Evolutionary conservation across 2,329 filamentous ascomycete genomes (phyloP).

Genomic region (Drechslerella stenobrocha): DNA sequence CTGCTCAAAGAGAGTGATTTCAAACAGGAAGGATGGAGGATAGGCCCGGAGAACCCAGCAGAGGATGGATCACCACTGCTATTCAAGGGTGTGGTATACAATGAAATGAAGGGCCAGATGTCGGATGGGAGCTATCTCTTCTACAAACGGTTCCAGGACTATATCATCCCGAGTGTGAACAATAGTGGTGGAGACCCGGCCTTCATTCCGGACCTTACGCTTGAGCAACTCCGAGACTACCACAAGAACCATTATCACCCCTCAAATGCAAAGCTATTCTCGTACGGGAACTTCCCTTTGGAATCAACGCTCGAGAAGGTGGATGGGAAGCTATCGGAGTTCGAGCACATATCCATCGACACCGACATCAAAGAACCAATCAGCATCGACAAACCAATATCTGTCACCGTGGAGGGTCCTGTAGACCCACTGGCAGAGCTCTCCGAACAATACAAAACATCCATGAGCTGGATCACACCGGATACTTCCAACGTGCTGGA

Average conservation of each 20-base stretch:
- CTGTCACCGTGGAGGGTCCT: slow-evolving; percentile 75
- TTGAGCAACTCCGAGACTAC: slow-evolving; percentile 83
- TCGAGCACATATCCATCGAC: slow-evolving; percentile 71
- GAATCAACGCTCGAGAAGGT: slow-evolving; percentile 78
- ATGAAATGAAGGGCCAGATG: slow-evolving; percentile 99
- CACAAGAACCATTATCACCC: slow-evolving; percentile 94
- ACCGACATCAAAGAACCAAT: slow-evolving; percentile 76
- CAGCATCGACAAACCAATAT: slow-evolving; percentile 68
- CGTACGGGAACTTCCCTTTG: slow-evolving; percentile 90
- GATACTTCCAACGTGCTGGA: slow-evolving; percentile 81
- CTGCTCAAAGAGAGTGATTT: slow-evolving; percentile 90
- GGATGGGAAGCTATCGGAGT: slow-evolving; percentile 71
- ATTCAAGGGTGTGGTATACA: slow-evolving; percentile 98
- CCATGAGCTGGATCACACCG: slow-evolving; percentile 86
- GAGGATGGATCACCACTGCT: slow-evolving; percentile 66
- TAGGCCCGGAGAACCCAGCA: slow-evolving; percentile 83
- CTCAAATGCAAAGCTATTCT: slow-evolving; percentile 93
- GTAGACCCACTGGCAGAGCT: slow-evolving; percentile 82
- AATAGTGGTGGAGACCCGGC: slow-evolving; percentile 96
- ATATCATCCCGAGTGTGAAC: slow-evolving; percentile 90
- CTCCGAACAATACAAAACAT: slow-evolving; percentile 90
- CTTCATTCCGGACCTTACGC: slow-evolving; percentile 93
- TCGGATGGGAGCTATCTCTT: slow-evolving; percentile 95
- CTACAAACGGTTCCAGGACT: slow-evolving; percentile 92
- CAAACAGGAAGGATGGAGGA: slow-evolving; percentile 92